phyloP scores from a whole-genome alignment of 1,284 basidiomycete genomes.

The Cryptococcus sp. region DNA sequence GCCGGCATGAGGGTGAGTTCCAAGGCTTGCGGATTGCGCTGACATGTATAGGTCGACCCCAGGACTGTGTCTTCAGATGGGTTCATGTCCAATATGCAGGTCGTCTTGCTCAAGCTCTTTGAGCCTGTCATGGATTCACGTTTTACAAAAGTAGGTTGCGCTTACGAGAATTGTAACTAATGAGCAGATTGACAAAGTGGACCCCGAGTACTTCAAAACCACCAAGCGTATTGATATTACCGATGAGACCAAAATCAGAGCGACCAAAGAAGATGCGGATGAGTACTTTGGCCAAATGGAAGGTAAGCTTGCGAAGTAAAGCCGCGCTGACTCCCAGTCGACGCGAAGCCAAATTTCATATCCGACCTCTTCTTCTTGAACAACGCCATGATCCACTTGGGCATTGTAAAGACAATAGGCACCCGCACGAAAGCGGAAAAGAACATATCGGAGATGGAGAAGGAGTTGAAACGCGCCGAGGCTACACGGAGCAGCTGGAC shows the following conservation, averaged over 20 bases:
- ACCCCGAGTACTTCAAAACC: conserved; percentile 74
- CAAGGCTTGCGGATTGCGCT: background rate
- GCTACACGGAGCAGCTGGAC: conserved; percentile 65
- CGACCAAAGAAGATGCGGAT: conserved; percentile 75
- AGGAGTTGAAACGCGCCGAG: conserved; percentile 74
- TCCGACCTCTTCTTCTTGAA: conserved; percentile 91
- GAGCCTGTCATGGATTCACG: conserved; percentile 94
- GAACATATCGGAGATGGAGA: conserved; percentile 73
- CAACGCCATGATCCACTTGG: conserved; percentile 81
- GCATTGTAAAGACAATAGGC: conserved; percentile 75
- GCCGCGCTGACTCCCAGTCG: conserved; percentile 9
- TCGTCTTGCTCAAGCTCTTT: conserved; percentile 80
- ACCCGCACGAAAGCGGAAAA: conserved; percentile 69
- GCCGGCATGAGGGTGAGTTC: conserved; percentile 77
- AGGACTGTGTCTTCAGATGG: conserved; percentile 85
- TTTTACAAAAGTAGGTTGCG: conserved; percentile 71
- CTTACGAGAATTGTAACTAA: background rate
- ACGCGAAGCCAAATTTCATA: conserved; percentile 72
- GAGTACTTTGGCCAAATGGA: conserved; percentile 65
- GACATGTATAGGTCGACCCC: conserved; percentile 66
- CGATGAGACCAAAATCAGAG: conserved; percentile 90
- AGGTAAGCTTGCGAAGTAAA: conserved; percentile 6
- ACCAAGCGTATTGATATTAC: conserved; percentile 70
- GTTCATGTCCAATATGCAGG: conserved; percentile 89
- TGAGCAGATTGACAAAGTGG: conserved; percentile 82